A percentile compares a stretch with the other conserved stretches of the same genome.
Conservation (phyloP, 2,329 filamentous ascomycete species). For the Alternaria novae-zelandiae region DNA sequence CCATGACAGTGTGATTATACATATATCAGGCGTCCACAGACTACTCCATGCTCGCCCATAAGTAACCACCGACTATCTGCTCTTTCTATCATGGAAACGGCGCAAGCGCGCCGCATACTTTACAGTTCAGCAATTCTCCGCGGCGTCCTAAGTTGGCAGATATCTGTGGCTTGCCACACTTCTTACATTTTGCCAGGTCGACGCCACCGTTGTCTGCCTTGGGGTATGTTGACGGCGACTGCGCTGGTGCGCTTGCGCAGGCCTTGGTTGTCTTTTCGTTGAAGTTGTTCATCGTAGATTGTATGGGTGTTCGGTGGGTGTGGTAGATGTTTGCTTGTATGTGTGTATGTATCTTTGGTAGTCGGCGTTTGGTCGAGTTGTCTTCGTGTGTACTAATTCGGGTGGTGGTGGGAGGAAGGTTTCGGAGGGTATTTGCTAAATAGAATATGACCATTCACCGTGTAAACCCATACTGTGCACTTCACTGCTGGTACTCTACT, state of each 20-base stretch:
- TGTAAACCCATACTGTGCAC: not conserved
- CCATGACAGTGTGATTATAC: not conserved
- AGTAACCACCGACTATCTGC: not conserved
- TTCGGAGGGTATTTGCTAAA: not conserved
- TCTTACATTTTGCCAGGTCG: not conserved
- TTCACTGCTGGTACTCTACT: not conserved
- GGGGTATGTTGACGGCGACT: not conserved
- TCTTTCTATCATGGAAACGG: not conserved
- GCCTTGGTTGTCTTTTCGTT: not conserved
- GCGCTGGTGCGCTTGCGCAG: not conserved
- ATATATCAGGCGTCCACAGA: not conserved
- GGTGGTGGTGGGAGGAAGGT: not conserved
- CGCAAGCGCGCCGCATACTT: not conserved
- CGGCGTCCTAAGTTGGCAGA: not conserved
- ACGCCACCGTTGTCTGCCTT: not conserved
- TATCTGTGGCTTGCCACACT: not conserved
- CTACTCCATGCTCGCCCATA: not conserved
- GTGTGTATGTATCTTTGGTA: not conserved
- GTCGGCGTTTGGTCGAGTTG: not conserved
- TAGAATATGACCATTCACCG: not conserved
- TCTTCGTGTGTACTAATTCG: not conserved
- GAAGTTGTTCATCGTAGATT: not conserved
- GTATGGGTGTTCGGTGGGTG: not conserved
- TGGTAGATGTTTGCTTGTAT: not conserved
- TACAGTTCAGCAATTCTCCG: not conserved